phyloP scores from a whole-genome alignment of 495 filamentous ascomycete species.

The Apiosordaria backusii region DNA sequence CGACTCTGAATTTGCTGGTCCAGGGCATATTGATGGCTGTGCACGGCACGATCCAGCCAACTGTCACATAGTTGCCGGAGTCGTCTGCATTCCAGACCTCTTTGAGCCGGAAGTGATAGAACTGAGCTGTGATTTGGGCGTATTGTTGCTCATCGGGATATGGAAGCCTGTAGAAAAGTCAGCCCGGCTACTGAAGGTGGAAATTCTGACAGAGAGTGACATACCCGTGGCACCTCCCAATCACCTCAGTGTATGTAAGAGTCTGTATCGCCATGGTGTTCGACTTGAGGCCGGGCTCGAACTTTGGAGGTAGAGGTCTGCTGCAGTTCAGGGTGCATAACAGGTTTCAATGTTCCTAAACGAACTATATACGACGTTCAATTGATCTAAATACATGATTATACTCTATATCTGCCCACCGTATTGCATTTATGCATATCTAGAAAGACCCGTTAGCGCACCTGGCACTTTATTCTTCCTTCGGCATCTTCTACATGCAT shows the following conservation, averaged over 20 bases:
- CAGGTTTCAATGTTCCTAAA: too few species aligned
- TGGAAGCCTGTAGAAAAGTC: background rate
- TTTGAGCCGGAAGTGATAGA: background rate
- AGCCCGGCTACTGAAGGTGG: background rate
- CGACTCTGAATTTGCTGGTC: too few species aligned
- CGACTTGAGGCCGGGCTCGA: too few species aligned
- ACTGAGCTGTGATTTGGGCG: background rate
- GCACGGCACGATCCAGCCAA: background rate
- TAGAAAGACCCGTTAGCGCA: too few species aligned
- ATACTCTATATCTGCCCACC: too few species aligned
- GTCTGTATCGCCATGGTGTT: background rate
- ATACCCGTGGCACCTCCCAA: background rate
- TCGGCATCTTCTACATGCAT: too few species aligned
- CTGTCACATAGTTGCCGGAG: background rate
- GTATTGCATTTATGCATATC: too few species aligned
- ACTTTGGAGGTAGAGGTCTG: too few species aligned
- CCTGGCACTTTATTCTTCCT: too few species aligned
- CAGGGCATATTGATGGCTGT: background rate
- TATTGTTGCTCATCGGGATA: background rate
- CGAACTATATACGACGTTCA: too few species aligned
- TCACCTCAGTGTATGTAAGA: background rate
- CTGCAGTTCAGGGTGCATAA: too few species aligned
- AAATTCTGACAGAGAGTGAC: background rate
- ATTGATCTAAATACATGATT: too few species aligned
- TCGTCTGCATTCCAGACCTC: background rate